Percentiles rank a stretch among this genome's conserved stretches.
Conservation (phyloP, 768 basidiomycete genomes). For the Rossbeevera mucosa region DNA sequence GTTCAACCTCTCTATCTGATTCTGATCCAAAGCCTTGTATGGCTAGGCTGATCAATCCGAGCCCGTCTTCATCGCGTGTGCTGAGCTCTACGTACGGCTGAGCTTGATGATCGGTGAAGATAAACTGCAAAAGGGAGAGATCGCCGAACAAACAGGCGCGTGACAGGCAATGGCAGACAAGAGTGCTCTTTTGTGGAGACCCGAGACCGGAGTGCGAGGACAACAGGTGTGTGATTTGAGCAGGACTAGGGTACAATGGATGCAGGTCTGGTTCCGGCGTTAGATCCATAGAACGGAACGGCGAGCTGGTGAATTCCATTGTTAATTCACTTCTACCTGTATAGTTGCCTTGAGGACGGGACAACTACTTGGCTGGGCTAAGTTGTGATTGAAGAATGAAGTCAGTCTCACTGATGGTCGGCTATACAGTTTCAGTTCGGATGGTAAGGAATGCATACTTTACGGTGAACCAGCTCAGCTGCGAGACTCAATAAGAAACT, state of each 20-base stretch:
- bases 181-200: constrained; percentile 60
- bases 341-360: constrained; percentile 4
- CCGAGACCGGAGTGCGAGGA: constrained; percentile 64
- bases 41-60: constrained; percentile 70
- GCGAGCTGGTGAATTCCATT: constrained; percentile 29
- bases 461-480: constrained; percentile 5
- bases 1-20: constrained; percentile 78
- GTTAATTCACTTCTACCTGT: not conserved
- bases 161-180: constrained; percentile 68
- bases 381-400: constrained; percentile 2
- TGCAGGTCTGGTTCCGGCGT: constrained; percentile 75
- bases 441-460: constrained; percentile 11
- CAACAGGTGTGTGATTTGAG: constrained; percentile 58
- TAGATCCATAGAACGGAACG: constrained; percentile 45
- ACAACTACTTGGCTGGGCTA: constrained; percentile 5
- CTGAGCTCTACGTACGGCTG: constrained; percentile 65
- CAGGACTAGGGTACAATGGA: constrained; percentile 68
- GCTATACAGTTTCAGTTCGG: not conserved
- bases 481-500: not conserved
- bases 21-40: constrained; percentile 83
- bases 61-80: constrained; percentile 79
- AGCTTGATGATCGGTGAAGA: constrained; percentile 63
- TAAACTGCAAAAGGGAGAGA: constrained; percentile 62
- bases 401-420: constrained; percentile 6
- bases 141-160: constrained; percentile 81